These are phyloP conservation scores for Capronia epimyces DNA, from an alignment of 2,329 filamentous ascomycete genomes.

Conservation along the genomic window DNA sequence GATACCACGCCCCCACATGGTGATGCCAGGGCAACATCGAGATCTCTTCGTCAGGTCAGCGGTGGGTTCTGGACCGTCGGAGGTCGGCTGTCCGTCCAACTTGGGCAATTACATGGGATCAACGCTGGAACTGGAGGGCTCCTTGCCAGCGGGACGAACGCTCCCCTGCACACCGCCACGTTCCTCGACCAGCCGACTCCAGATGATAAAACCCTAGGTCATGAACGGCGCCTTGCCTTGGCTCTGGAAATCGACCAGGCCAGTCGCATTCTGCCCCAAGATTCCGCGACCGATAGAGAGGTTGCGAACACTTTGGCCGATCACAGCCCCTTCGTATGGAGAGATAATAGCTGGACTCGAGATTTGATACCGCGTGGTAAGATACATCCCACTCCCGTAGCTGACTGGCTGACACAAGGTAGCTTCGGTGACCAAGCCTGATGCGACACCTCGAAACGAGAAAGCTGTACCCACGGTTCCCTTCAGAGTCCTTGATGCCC, in stretches of 20 bases:
- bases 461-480: conserved; percentile 62
- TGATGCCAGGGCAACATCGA: conserved; percentile 27
- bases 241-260: conserved; percentile 74
- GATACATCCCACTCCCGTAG: conserved; percentile 19
- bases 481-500: conserved; percentile 85
- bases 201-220: conserved; percentile 60
- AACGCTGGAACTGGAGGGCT: conserved; percentile 60
- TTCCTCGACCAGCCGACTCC: conserved; percentile 49
- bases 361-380: conserved; percentile 34
- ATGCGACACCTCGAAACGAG: conserved; percentile 14
- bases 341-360: conserved; percentile 37
- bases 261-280: conserved; percentile 55
- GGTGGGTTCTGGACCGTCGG: conserved; percentile 74
- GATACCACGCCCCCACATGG: conserved; percentile 50
- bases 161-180: conserved; percentile 56
- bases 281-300: neutral
- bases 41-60: conserved; percentile 51
- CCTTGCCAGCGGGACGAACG: conserved; percentile 66
- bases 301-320: neutral
- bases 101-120: conserved; percentile 41
- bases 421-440: neutral
- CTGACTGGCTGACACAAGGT: neutral
- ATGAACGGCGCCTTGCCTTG: conserved; percentile 68
- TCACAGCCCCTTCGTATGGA: conserved; percentile 37
- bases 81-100: conserved; percentile 55